Conservation (phyloP, 1,284 basidiomycete species). For the Melampsora larici-populina region DNA sequence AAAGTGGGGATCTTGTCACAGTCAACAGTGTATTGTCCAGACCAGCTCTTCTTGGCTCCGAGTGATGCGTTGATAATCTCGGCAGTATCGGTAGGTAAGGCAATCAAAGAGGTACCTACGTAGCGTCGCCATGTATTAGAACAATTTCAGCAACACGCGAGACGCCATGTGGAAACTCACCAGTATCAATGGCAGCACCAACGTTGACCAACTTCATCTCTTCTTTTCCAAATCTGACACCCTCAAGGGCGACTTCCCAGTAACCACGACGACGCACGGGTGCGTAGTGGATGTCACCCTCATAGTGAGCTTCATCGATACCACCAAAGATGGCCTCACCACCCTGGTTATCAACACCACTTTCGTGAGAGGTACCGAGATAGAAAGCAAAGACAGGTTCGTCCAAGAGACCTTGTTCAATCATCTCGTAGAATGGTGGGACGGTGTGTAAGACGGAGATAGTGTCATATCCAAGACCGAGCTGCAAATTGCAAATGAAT, state of each 20-base stretch:
- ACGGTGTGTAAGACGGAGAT: constrained; percentile 91
- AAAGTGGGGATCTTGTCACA: constrained; percentile 77
- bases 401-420: constrained; percentile 77
- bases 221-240: constrained; percentile 62
- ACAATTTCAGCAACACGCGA: constrained; percentile 19
- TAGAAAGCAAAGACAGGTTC: constrained; percentile 92
- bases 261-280: constrained; percentile 94
- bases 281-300: constrained; percentile 78
- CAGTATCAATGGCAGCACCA: constrained; percentile 94
- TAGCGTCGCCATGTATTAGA: constrained; percentile 7
- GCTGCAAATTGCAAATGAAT: constrained; percentile 63
- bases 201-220: constrained; percentile 69
- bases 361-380: constrained; percentile 76
- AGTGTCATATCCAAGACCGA: constrained; percentile 92
- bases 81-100: constrained; percentile 85
- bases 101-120: constrained; percentile 81
- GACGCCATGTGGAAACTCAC: constrained; percentile 56
- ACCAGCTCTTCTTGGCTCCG: constrained; percentile 87
- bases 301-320: constrained; percentile 74
- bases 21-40: constrained; percentile 87
- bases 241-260: constrained; percentile 64
- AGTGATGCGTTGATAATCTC: constrained; percentile 94
- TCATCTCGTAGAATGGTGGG: constrained; percentile 94
- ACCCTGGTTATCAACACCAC: constrained; percentile 59
- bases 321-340: constrained; percentile 94